Evolutionary conservation across 257 asterid genomes (phyloP).

Genomic region (Solanum phureja): DNA sequence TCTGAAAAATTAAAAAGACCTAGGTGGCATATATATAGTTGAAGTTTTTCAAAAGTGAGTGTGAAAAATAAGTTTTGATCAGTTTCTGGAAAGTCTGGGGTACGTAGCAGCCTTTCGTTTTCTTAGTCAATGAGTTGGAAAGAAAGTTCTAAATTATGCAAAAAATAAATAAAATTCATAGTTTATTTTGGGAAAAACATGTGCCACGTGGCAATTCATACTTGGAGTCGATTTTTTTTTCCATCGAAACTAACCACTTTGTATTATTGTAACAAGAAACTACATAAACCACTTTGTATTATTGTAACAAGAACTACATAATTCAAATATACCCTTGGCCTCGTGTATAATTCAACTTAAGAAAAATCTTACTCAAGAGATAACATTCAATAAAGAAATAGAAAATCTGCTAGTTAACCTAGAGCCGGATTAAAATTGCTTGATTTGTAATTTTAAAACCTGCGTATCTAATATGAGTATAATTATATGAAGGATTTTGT

Average conservation of each 20-base stretch:
- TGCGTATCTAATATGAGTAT: background rate
- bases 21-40: background rate
- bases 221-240: background rate
- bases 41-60: background rate
- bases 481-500: background rate
- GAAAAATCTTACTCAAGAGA: no score
- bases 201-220: background rate
- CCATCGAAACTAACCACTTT: background rate
- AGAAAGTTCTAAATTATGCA: background rate
- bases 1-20: background rate
- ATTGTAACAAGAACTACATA: background rate
- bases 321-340: background rate
- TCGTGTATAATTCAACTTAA: background rate
- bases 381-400: background rate
- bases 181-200: background rate
- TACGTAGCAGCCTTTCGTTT: background rate
- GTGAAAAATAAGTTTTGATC: background rate
- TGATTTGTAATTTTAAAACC: background rate
- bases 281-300: background rate
- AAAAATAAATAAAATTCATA: background rate
- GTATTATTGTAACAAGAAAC: background rate
- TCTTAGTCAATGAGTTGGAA: background rate
- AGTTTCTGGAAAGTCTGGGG: background rate
- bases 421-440: background rate
- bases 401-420: no score